Conservation (phyloP, 2,329 filamentous ascomycete genomes). For the Thelonectria olida region DNA sequence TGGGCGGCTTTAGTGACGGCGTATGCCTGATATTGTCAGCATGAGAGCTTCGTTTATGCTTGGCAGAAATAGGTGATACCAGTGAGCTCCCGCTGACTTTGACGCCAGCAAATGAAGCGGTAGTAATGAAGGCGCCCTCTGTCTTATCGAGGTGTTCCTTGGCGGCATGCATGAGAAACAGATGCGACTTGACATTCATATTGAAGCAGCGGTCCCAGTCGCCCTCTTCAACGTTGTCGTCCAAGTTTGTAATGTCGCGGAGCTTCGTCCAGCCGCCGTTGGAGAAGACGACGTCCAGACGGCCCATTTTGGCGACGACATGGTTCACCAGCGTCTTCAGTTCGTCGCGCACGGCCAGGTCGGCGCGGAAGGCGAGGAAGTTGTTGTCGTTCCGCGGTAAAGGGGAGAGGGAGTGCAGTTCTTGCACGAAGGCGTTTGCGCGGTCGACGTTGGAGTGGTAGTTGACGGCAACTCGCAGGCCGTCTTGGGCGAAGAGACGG, state of each 20-base stretch:
- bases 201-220: slow-evolving; percentile 69
- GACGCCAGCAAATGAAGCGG: slow-evolving; percentile 71
- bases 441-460: slow-evolving; percentile 70
- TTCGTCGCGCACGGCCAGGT: slow-evolving; percentile 69
- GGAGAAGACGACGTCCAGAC: slow-evolving; percentile 80
- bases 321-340: slow-evolving; percentile 68
- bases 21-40: slow-evolving; percentile 64
- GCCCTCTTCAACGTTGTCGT: slow-evolving; percentile 63
- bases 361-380: slow-evolving; percentile 69
- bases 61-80: slow-evolving; percentile 42
- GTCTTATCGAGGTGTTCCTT: slow-evolving; percentile 62
- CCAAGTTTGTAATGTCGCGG: slow-evolving; percentile 55
- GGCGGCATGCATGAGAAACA: slow-evolving; percentile 67
- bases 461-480: slow-evolving; percentile 77
- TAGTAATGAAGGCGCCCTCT: slow-evolving; percentile 70
- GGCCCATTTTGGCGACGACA: slow-evolving; percentile 64
- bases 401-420: slow-evolving; percentile 60
- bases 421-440: slow-evolving; percentile 66
- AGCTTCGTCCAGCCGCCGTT: slow-evolving; percentile 71
- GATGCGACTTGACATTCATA: slow-evolving; percentile 70
- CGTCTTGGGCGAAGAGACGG: slow-evolving; percentile 72
- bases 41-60: not conserved
- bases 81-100: slow-evolving; percentile 70
- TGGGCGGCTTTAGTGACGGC: slow-evolving; percentile 81
- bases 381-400: slow-evolving; percentile 32